phyloP scores from a whole-genome alignment of 2,329 filamentous ascomycete species.

The Beauveria caledonica region DNA sequence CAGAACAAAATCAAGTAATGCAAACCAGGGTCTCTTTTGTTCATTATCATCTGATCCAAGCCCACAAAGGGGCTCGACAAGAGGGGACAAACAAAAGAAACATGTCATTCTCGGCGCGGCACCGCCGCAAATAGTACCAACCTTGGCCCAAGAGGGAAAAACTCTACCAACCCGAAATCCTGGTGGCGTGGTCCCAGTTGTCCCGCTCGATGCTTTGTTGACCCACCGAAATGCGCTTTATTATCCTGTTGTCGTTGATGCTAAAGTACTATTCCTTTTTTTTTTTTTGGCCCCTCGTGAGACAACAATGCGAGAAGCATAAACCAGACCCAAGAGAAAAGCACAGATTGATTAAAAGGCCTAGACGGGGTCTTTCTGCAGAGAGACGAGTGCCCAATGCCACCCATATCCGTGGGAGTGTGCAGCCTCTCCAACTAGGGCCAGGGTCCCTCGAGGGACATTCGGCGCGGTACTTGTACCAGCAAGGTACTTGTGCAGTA shows the following conservation, averaged over 20 bases:
- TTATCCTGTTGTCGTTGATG: too few species aligned
- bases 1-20: too few species aligned
- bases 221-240: too few species aligned
- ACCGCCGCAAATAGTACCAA: background rate
- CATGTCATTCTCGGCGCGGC: background rate
- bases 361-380: constrained; percentile 6
- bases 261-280: too few species aligned
- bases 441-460: background rate
- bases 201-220: background rate
- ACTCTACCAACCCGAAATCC: background rate
- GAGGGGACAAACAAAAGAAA: background rate
- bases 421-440: background rate
- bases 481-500: background rate
- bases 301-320: background rate
- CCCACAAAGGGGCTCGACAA: background rate
- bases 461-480: background rate
- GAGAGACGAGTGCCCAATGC: background rate
- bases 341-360: background rate
- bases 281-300: background rate
- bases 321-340: background rate
- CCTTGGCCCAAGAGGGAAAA: background rate
- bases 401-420: background rate
- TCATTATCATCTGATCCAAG: background rate
- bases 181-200: background rate
- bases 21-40: background rate